These are phyloP conservation scores for Silene uniflora DNA, from an alignment of 148 eudicot species.

Conservation along the genomic window DNA sequence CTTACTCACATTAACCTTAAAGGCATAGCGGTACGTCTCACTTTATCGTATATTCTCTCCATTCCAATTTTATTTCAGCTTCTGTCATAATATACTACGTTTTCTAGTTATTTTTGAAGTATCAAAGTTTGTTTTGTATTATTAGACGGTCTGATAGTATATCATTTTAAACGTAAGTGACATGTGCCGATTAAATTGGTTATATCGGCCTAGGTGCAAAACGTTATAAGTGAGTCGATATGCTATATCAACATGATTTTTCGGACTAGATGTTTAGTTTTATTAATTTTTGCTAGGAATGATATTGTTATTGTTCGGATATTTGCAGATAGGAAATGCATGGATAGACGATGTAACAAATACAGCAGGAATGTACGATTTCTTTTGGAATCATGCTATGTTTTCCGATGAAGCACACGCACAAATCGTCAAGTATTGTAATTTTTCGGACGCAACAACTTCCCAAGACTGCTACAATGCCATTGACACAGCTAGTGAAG, in stretches of 20 bases:
- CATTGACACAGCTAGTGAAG: background rate
- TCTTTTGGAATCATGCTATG: slow-evolving; percentile 36
- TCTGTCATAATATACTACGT: too few relatives aligned
- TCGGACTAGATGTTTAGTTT: too few relatives aligned
- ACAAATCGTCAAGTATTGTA: slow-evolving; percentile 22
- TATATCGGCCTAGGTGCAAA: too few relatives aligned
- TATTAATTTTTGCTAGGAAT: too few relatives aligned
- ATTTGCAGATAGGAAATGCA: slow-evolving; percentile 41
- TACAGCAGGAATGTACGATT: slow-evolving; percentile 29
- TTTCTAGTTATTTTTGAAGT: too few relatives aligned
- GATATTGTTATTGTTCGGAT: background rate
- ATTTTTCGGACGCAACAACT: slow-evolving; percentile 6
- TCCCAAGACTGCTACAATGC: slow-evolving; percentile 14
- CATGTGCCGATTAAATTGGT: too few relatives aligned
- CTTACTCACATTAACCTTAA: slow-evolving; percentile 34
- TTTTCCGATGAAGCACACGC: slow-evolving; percentile 33
- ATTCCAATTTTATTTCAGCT: background rate
- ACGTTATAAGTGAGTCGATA: too few relatives aligned
- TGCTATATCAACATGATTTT: too few relatives aligned
- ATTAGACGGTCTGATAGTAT: too few relatives aligned
- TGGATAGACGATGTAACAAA: slow-evolving; percentile 29
- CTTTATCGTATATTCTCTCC: background rate
- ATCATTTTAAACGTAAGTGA: too few relatives aligned
- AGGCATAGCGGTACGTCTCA: slow-evolving; percentile 38
- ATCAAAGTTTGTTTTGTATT: too few relatives aligned